These are phyloP conservation scores for Leishmania arabica DNA, from an alignment of 208 protist species.

Conservation along the genomic window DNA sequence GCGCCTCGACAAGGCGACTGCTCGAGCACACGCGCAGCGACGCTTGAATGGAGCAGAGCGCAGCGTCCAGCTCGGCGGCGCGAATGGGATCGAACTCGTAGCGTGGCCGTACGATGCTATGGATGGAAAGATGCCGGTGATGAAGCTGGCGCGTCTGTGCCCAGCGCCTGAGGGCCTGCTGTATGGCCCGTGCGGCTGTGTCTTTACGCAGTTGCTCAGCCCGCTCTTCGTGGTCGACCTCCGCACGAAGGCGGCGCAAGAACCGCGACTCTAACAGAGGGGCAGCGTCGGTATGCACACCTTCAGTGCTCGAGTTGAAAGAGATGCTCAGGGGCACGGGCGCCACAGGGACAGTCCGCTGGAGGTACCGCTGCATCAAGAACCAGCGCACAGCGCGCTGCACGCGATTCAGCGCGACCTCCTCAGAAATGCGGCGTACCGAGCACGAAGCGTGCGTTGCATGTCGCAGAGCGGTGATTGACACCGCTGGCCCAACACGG, in stretches of 20 bases:
- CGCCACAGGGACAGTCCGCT: constrained; percentile 5
- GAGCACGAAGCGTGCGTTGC: not conserved
- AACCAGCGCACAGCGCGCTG: constrained; percentile 46
- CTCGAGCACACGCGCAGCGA: constrained; percentile 19
- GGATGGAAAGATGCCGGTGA: not conserved
- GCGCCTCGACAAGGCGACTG: not conserved
- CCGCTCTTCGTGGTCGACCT: constrained; percentile 18
- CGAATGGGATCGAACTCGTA: not conserved
- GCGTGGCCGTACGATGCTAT: not conserved
- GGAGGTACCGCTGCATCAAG: constrained; percentile 22
- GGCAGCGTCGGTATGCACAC: not conserved
- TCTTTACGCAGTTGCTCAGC: not conserved
- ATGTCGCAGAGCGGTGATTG: not conserved
- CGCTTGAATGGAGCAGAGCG: constrained; percentile 9
- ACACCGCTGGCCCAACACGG: not conserved
- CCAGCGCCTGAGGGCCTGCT: constrained; percentile 20
- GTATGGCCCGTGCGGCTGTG: constrained; percentile 11
- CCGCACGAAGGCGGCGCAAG: constrained; percentile 21
- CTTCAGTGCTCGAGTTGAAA: not conserved
- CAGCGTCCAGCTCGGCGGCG: constrained; percentile 1
- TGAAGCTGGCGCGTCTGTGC: not conserved
- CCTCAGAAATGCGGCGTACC: constrained; percentile 18
- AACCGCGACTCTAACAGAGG: constrained; percentile 18
- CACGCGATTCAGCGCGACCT: constrained; percentile 42
- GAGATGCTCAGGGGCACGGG: not conserved